Percentiles rank a stretch among this genome's conserved stretches.
These are phyloP conservation scores for Petunia hybrid DNA, from an alignment of 305 asterid species.

Conservation along the genomic window DNA sequence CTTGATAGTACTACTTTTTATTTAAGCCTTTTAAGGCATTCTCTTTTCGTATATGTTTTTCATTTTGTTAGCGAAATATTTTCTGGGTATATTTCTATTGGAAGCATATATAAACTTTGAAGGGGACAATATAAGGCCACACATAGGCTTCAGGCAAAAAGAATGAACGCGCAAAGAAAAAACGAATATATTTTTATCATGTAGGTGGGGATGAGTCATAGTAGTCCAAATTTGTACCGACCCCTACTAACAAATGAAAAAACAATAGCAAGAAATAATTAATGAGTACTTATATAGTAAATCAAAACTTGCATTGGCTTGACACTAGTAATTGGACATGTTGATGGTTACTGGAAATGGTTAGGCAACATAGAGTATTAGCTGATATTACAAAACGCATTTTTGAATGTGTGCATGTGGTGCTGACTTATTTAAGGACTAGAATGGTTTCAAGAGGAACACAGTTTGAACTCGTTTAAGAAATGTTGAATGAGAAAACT, in stretches of 20 bases:
- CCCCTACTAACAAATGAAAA: background rate
- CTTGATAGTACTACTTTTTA: background rate
- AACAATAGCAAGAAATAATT: background rate
- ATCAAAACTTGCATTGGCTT: too few relatives aligned
- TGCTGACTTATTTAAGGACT: background rate
- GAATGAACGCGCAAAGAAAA: conserved; percentile 1
- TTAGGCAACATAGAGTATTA: background rate
- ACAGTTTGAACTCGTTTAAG: background rate
- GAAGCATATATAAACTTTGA: background rate
- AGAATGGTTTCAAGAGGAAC: background rate
- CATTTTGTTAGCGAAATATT: background rate
- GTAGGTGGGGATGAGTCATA: background rate
- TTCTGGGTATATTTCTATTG: background rate
- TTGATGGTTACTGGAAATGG: background rate
- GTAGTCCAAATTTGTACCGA: too few relatives aligned
- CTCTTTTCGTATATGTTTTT: background rate
- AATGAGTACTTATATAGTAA: too few relatives aligned
- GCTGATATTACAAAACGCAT: background rate
- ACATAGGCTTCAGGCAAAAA: conserved; percentile 6
- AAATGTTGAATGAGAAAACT: background rate
- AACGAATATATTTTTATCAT: background rate
- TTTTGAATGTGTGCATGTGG: background rate
- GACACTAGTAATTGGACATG: background rate
- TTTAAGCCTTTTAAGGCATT: background rate
- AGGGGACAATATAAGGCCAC: background rate